These are phyloP conservation scores for Santalum album DNA, from an alignment of 164 flowering plant genomes.

Conservation along the genomic window DNA sequence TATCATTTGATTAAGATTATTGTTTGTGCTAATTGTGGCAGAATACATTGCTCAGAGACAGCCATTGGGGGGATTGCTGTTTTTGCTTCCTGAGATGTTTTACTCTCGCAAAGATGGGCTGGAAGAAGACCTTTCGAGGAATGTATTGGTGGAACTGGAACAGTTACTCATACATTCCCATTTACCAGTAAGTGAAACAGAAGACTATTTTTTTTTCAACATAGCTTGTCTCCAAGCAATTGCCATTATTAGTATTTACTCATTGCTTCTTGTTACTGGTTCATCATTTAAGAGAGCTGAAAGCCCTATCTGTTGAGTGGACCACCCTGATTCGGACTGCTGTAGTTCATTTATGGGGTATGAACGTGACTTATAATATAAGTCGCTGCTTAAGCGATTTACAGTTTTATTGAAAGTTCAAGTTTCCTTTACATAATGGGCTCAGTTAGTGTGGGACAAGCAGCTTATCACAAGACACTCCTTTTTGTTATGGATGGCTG, in stretches of 20 bases:
- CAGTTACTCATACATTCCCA: conserved; percentile 56
- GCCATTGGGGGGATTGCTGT: conserved; percentile 72
- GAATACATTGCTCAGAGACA: conserved; percentile 47
- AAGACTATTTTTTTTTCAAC: neutral
- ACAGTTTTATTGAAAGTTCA: too few relatives aligned
- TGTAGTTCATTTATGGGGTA: too few relatives aligned
- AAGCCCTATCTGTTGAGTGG: too few relatives aligned
- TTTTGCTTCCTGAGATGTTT: conserved; percentile 64
- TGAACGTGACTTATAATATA: too few relatives aligned
- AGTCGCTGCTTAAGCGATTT: too few relatives aligned
- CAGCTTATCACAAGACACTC: too few relatives aligned
- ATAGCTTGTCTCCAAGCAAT: neutral
- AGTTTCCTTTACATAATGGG: too few relatives aligned
- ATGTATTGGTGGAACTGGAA: conserved; percentile 48
- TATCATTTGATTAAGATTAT: neutral
- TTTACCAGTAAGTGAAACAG: conserved; percentile 62
- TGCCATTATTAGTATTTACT: neutral
- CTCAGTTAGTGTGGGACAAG: too few relatives aligned
- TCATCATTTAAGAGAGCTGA: too few relatives aligned
- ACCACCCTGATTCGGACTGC: too few relatives aligned
- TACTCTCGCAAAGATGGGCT: conserved; percentile 21
- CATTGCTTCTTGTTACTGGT: too few relatives aligned
- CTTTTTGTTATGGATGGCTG: too few relatives aligned
- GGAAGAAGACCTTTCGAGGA: conserved; percentile 23
- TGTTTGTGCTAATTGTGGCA: conserved; percentile 18